phyloP scores from a whole-genome alignment of 2,329 filamentous ascomycete species.

The Penicillium vulpinum region DNA sequence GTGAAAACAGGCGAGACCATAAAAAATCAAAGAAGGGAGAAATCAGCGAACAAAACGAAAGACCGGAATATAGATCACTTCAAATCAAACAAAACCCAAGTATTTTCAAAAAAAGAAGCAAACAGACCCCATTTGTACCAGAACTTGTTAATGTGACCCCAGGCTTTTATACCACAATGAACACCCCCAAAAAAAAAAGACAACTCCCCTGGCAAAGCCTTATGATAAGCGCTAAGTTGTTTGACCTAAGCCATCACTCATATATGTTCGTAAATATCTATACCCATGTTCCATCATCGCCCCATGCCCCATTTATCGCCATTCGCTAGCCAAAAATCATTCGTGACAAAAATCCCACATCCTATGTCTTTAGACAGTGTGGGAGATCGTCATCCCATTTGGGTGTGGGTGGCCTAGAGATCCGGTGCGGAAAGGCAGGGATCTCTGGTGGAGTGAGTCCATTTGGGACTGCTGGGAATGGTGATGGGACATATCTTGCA shows the following conservation, averaged over 20 bases:
- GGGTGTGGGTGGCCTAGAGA: conserved; percentile 34
- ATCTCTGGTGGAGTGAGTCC: conserved; percentile 21
- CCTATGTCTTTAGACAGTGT: conserved; percentile 17
- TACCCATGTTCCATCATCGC: too few species aligned
- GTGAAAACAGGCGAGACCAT: conserved; percentile 11
- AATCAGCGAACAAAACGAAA: background rate
- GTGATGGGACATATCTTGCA: conserved; percentile 29
- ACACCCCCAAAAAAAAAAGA: conserved; percentile 3
- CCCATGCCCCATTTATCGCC: background rate
- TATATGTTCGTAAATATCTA: conserved; percentile 27
- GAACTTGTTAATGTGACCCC: conserved; percentile 8
- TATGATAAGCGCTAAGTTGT: conserved; percentile 20
- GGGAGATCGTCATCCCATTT: conserved; percentile 25
- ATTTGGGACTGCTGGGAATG: background rate
- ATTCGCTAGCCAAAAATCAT: conserved; percentile 5
- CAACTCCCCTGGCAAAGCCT: conserved; percentile 20
- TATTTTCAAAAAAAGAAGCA: conserved; percentile 12
- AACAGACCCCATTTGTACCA: conserved; percentile 14
- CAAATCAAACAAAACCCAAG: conserved; percentile 4
- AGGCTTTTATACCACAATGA: conserved; percentile 27
- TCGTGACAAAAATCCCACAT: conserved; percentile 5
- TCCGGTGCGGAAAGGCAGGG: conserved; percentile 33
- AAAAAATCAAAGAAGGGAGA: background rate
- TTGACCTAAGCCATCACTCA: conserved; percentile 28
- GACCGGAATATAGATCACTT: conserved; percentile 3